These are phyloP conservation scores for Panellus pusillus DNA, from an alignment of 768 basidiomycete genomes.

Conservation along the genomic window DNA sequence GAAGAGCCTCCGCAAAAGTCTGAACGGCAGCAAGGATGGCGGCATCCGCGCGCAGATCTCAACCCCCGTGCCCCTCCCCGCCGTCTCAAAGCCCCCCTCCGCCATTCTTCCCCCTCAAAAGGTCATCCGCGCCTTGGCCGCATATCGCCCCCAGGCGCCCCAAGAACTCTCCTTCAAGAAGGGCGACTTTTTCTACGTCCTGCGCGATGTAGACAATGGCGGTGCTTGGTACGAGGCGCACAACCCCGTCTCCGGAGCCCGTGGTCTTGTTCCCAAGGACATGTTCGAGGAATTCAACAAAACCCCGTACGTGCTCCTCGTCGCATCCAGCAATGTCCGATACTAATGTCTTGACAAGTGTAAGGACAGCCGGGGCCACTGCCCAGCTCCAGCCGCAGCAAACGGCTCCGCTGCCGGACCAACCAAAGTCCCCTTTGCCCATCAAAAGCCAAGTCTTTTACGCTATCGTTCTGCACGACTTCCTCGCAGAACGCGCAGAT, in stretches of 20 bases:
- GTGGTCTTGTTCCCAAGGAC: conserved; percentile 84
- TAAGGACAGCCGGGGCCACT: conserved; percentile 11
- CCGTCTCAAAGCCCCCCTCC: conserved; percentile 68
- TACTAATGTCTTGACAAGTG: conserved; percentile 12
- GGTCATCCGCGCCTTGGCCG: conserved; percentile 82
- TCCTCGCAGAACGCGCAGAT: conserved; percentile 91
- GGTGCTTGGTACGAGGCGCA: conserved; percentile 89
- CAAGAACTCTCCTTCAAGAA: conserved; percentile 87
- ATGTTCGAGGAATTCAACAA: conserved; percentile 93
- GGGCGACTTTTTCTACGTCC: conserved; percentile 98
- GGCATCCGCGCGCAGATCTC: conserved; percentile 63
- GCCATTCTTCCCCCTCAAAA: conserved; percentile 87
- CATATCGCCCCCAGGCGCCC: conserved; percentile 68
- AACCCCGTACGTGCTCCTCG: conserved; percentile 51
- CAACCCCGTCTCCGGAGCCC: conserved; percentile 87
- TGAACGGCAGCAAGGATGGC: conserved; percentile 56
- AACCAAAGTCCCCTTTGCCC: conserved; percentile 31
- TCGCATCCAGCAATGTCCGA: not conserved
- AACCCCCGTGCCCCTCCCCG: conserved; percentile 63
- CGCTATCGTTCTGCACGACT: conserved; percentile 95
- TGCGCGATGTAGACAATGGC: conserved; percentile 62
- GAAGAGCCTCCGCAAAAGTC: conserved; percentile 83
- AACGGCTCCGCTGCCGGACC: conserved; percentile 21
- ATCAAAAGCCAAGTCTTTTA: conserved; percentile 72
- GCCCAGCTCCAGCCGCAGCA: conserved; percentile 21